Percentiles rank a stretch among this genome's conserved stretches.
Conservation (phyloP, 441 rosid species). For the Adansonia gregorii region DNA sequence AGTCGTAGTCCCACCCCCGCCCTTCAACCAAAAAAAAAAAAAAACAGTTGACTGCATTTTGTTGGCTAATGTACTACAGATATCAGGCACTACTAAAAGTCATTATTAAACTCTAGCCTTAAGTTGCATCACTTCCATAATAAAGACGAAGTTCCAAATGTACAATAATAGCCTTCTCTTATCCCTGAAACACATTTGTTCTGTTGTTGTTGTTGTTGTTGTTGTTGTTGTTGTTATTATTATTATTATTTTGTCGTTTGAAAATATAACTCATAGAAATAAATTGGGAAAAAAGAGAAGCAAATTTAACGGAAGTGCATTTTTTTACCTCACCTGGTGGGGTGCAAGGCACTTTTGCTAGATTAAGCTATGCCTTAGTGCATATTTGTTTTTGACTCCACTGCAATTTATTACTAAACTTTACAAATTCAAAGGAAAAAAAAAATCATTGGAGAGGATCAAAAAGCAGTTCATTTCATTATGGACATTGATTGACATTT, state of each 20-base stretch:
- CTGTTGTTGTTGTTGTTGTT: too few species aligned
- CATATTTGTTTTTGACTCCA: not conserved
- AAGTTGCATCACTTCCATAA: not conserved
- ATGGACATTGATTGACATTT: not conserved
- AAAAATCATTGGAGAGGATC: conserved; percentile 17
- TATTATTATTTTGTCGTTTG: not conserved
- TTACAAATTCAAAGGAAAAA: not conserved
- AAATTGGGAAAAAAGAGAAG: not conserved
- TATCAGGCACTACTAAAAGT: not conserved
- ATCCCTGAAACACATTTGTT: not conserved
- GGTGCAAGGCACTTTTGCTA: not conserved
- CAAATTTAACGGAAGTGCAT: not conserved
- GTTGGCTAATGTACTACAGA: not conserved
- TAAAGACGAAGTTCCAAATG: not conserved
- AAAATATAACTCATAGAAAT: not conserved
- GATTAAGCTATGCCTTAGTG: not conserved
- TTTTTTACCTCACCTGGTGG: not conserved
- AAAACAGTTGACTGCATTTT: not conserved
- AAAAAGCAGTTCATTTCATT: conserved; percentile 27
- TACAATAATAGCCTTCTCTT: not conserved
- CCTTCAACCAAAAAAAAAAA: not conserved
- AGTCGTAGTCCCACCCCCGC: too few species aligned
- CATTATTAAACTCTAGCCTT: not conserved
- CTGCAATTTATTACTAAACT: not conserved
- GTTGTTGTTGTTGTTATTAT: not conserved